A percentile compares a stretch with the other conserved stretches of the same genome.
Evolutionary conservation across 1,284 basidiomycete genomes (phyloP).

Genomic region (Rhodotorula sp.): DNA sequence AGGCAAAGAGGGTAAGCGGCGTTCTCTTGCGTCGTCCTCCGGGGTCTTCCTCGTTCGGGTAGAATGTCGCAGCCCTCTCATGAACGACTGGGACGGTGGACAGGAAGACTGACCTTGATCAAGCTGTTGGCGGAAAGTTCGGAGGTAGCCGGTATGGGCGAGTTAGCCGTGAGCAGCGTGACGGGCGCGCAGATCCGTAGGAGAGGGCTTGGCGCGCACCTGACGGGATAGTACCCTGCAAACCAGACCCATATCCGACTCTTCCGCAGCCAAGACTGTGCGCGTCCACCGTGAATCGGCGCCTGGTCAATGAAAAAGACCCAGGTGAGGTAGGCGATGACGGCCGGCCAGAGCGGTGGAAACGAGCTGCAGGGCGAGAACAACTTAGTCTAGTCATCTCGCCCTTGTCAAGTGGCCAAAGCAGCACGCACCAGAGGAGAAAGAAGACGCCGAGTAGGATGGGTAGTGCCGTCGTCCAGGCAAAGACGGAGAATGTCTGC

Average conservation of each 20-base stretch:
- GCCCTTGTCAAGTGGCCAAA: neutral
- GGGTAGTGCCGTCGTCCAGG: constrained; percentile 79
- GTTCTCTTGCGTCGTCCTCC: neutral
- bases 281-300: constrained; percentile 73
- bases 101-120: constrained; percentile 56
- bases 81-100: neutral
- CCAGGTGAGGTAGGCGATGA: constrained; percentile 83
- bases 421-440: constrained; percentile 67
- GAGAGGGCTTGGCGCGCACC: constrained; percentile 58
- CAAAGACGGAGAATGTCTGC: constrained; percentile 61
- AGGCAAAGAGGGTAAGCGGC: too few species aligned
- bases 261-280: constrained; percentile 73
- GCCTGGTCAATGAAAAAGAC: constrained; percentile 70
- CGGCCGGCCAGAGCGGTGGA: constrained; percentile 81
- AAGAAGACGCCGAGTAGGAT: constrained; percentile 70
- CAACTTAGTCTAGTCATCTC: neutral
- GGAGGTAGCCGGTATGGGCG: too few species aligned
- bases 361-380: constrained; percentile 63
- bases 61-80: neutral
- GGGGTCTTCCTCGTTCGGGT: too few species aligned
- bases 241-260: constrained; percentile 75
- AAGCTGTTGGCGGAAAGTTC: constrained; percentile 51
- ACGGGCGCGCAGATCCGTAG: neutral
- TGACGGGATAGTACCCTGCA: constrained; percentile 88
- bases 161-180: neutral